These are phyloP conservation scores for Neolentinus lepideus DNA, from an alignment of 1,284 basidiomycete genomes.

Conservation along the genomic window DNA sequence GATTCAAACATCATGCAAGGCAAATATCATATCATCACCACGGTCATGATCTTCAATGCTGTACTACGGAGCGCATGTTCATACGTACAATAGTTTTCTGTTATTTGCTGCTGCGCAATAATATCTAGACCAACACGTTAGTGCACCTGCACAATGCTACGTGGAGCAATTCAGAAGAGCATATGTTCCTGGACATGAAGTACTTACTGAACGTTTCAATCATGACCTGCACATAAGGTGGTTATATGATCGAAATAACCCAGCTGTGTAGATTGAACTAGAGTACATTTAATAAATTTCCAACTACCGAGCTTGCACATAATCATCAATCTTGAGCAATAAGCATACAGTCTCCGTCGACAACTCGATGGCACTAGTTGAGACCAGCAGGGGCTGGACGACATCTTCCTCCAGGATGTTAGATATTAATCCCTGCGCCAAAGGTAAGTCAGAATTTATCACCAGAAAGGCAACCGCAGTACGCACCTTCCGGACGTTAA, in stretches of 20 bases:
- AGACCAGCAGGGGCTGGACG: slow-evolving; percentile 92
- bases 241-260: no score
- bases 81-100: no score
- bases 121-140: no score
- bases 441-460: background rate
- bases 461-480: slow-evolving; percentile 14
- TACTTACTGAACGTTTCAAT: no score
- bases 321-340: slow-evolving; percentile 95
- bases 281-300: background rate
- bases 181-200: no score
- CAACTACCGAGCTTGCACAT: slow-evolving; percentile 68
- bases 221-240: no score
- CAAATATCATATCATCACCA: background rate
- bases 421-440: slow-evolving; percentile 79
- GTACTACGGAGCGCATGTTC: no score
- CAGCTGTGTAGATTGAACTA: background rate
- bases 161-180: no score
- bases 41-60: background rate
- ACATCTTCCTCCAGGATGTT: slow-evolving; percentile 98
- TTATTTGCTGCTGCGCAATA: no score
- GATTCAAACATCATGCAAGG: background rate
- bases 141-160: no score
- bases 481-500: slow-evolving; percentile 97
- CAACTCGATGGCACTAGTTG: slow-evolving; percentile 92
- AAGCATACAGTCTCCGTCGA: slow-evolving; percentile 97